Base-by-base conservation (phyloP, 2,329 filamentous ascomycete genomes). In the Penicillium expansum region DNA sequence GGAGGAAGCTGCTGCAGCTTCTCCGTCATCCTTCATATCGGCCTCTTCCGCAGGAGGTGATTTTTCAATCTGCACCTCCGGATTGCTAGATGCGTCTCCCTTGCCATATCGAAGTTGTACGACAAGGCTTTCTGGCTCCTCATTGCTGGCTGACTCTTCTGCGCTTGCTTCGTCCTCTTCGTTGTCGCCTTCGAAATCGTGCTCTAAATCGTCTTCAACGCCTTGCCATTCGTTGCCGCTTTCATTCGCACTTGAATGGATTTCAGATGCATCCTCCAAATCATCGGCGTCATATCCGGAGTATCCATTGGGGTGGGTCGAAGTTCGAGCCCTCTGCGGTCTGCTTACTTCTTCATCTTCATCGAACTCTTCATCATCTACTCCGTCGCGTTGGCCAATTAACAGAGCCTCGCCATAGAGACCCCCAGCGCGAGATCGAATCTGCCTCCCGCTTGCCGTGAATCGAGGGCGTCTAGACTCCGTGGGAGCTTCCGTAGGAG, bases 391-490 rank as follows among this genome's bases (percentile, higher is more conserved):
- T 61, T 83, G 82, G 38, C 81, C 83, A 64, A 79, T 83, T 16
- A 87, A 77, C 56, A 87, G 69, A 32, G 74, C 76, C 67, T 83
- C 81, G 11, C 82, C 82, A 65, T 83, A 84, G 20, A 77, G 62
- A n/a, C 82, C 82, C 38, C 80, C 81, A n/a, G 79, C 72, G 43
- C 81, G 76, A 55, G 71, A 76, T 62, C 75, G 80, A 62, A 96
- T 86, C 70, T 96, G 91, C 22, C 94, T 86, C 22, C 94, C 94
- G 71, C 92, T 96, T 22, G 91, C 87, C 4, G 94, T 97, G 49
- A 86, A 82, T 13, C 80, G 82, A 48, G 82, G 90, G 78, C 75
- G 87, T 24, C 80, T 72, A 5, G 82, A 79, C 62, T 93, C 90
- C 39, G 84, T 84, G 0, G 91, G 89, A 0, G 90, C 91, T 61